Base-by-base conservation (phyloP, 2,329 filamentous ascomycete genomes). In the Colletotrichum nymphaeae region DNA sequence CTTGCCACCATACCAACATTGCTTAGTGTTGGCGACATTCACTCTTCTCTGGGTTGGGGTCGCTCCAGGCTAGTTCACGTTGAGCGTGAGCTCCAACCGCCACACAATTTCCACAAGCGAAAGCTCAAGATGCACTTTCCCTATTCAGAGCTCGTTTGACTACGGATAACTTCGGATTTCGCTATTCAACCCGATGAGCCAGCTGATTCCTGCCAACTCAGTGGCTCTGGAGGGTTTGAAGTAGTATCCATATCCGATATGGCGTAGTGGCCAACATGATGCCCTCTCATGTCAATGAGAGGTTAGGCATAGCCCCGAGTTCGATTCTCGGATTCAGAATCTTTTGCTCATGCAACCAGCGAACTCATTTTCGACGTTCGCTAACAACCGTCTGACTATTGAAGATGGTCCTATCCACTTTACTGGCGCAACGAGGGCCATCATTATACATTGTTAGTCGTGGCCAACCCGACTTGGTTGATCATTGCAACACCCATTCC, bases 191-290 rank as follows among this genome's bases (percentile, higher is more conserved):
- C 16, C 5, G 16, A 19, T 42, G 16, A 5, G 14, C 5, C 9
- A 7, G 3, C 2, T 4, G 5, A 19, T 42, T 0, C 19, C 1
- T 5, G 1, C 12, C 7, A n/a, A 49, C 42, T 3, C 1, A 49
- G 3, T 5, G 8, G 5, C 2, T 49, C 6, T n/a, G 1, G 3
- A 49, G 42, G 16, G 7, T 2, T 19, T 16, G 4, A 0, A 2
- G 7, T 1, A 11, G 42, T 49, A 49, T 49, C 42, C 42, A 49
- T 8, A 22, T 49, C 42, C 42, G 42, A 49, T 49, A 49, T 49
- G 42, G 42, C 22, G 42, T 49, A 49, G 42, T 49, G 42, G 42
- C 42, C 42, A 49, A 49, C 19, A 49, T 49, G 42, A 49, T 49
- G 42, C 42, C 42, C 42, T 49, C 42, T 49, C 42, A 49, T 11